Evolutionary conservation across 176 grass and related monocot species (phyloP).

Genomic region (Luzula sylvatica): DNA sequence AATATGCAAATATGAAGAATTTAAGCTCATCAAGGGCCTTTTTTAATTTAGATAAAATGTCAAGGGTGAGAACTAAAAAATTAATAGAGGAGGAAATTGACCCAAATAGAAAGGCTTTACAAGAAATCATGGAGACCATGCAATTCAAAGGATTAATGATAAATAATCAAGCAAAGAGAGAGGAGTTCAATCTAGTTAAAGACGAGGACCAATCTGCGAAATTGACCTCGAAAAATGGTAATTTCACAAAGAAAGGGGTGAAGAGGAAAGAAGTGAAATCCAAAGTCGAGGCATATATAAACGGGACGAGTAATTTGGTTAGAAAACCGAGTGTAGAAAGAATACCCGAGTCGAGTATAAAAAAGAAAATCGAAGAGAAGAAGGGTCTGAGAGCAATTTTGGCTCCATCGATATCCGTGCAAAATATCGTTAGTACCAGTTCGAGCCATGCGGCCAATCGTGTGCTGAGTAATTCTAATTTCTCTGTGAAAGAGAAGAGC

Average conservation of each 20-base stretch:
- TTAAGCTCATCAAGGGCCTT: no score
- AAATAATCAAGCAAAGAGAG: no score
- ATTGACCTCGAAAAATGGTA: conserved; percentile 17
- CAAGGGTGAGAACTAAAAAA: no score
- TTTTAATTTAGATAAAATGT: no score
- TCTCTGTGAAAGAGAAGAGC: conserved; percentile 27
- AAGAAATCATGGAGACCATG: no score
- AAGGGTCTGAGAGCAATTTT: conserved; percentile 22
- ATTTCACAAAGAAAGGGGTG: conserved; percentile 1
- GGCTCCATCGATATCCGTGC: conserved; percentile 12
- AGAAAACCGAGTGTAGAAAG: conserved; percentile 25
- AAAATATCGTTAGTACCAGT: conserved; percentile 22
- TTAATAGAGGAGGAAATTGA: no score
- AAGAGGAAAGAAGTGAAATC: conserved; percentile 11
- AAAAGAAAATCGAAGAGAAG: conserved; percentile 28
- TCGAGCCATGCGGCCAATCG: conserved; percentile 4
- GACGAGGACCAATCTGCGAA: conserved; percentile 21
- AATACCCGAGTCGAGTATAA: conserved; percentile 18
- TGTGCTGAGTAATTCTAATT: not conserved
- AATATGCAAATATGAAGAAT: no score
- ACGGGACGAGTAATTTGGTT: conserved; percentile 22
- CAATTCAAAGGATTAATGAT: no score
- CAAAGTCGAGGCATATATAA: conserved; percentile 15
- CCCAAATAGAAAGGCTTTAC: no score
- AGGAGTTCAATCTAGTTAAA: no score